Conservation (phyloP, 352 stramenopile genomes). For the Phytophthora kernoviae region DNA sequence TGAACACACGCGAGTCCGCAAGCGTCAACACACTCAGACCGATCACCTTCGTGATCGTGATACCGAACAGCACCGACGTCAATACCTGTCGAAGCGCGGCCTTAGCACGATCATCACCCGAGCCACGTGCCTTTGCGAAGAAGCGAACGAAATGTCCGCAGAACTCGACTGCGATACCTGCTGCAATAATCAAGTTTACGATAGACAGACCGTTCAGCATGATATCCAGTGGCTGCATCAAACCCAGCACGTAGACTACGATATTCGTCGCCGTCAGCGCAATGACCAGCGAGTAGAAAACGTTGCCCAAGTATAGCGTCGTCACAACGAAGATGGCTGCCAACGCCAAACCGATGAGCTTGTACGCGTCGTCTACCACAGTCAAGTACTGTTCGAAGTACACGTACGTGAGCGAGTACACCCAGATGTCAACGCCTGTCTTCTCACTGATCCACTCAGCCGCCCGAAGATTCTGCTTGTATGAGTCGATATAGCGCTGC, state of each 20-base stretch:
- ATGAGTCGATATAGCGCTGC: constrained; percentile 62
- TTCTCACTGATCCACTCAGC: constrained; percentile 63
- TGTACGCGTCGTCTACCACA: constrained; percentile 54
- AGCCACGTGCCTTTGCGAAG: constrained; percentile 53
- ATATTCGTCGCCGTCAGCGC: constrained; percentile 55
- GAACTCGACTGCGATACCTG: constrained; percentile 85
- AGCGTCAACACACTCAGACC: constrained; percentile 83
- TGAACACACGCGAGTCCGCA: constrained; percentile 86
- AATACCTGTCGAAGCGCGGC: constrained; percentile 63
- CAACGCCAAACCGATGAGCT: constrained; percentile 52
- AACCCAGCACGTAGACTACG: constrained; percentile 53
- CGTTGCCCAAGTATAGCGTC: constrained; percentile 49
- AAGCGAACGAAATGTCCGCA: constrained; percentile 77
- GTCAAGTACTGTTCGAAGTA: constrained; percentile 78
- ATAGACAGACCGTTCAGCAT: constrained; percentile 85
- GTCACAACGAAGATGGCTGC: constrained; percentile 61
- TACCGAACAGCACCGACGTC: constrained; percentile 80
- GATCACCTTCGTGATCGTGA: constrained; percentile 89
- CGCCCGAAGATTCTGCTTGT: constrained; percentile 55
- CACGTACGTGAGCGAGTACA: constrained; percentile 60
- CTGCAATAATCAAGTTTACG: constrained; percentile 86
- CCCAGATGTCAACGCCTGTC: constrained; percentile 63
- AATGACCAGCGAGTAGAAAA: constrained; percentile 53
- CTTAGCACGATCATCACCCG: constrained; percentile 49
- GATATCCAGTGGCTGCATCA: constrained; percentile 68